Evolutionary conservation across 1,284 basidiomycete species (phyloP), one percentile per base, ranked within the genome.

Genomic region (Polyporus tsugae): DNA sequence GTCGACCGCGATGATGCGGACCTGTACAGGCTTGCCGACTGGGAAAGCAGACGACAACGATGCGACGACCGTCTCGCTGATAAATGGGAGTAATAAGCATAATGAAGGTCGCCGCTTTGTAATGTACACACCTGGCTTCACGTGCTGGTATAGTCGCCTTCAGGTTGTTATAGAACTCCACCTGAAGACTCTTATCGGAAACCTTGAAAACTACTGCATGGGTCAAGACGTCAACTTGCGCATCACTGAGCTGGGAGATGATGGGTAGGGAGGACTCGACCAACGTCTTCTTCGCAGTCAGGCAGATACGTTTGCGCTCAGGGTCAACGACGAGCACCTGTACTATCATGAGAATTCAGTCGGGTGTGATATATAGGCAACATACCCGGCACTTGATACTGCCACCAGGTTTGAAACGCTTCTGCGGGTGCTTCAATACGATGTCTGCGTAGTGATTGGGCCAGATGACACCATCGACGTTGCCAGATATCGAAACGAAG

Each of bases 391-490:
- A 97, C 81, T 95, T 98, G 80, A 99, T 92, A 60, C 80, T 88
- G 4, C 87, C 85, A 38, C 96, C 97, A 17, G 87, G 83, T 78
- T 95, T 97, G 85, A 98, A 99, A 72, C 94, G 90, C 82, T 94
- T 96, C 72, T 95, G 90, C 33, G 96, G 96, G 76, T 98, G 94
- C 77, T 96, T 98, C 73, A 99, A 86, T 42, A 84, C 81, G 75
- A 99, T 96, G 78, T 99, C 97, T 39, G 98, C 95, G 80, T 95
- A 99, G 80, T 99, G 98, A 72, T 91, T 87, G 0, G 97, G 96
- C 91, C 95, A 98, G 38, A 99, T 88, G 38, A 99, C 92, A 46
- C 95, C 98, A 75, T 98, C 95, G 41, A 97, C 90, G 69, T 87
- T 94, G 9, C 94, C 95, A 17, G 92, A 90, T 62, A 98, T 85